Percentiles rank a stretch among this genome's conserved stretches.
Conservation (phyloP, 371 early-diverging fungal genomes). For the Entomophthora muscae region DNA sequence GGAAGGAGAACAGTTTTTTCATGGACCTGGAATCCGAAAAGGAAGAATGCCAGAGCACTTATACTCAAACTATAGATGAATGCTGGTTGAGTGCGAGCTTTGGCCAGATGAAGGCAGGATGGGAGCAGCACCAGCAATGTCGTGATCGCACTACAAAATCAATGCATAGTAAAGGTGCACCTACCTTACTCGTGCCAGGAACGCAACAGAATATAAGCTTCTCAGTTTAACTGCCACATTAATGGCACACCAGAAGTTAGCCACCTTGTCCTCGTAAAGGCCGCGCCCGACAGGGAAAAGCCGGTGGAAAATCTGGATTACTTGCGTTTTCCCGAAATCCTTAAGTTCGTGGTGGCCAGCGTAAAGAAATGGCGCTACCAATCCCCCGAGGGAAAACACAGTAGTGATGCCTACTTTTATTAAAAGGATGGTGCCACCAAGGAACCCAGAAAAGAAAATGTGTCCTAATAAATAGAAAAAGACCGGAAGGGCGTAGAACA, state of each 20-base stretch:
- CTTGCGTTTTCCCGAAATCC: conserved; percentile 14
- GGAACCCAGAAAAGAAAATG: not conserved
- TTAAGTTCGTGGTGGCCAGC: conserved; percentile 11
- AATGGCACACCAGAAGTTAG: conserved; percentile 88
- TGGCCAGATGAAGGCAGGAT: conserved; percentile 33
- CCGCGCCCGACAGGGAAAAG: conserved; percentile 89
- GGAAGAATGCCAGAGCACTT: conserved; percentile 70
- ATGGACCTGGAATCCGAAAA: conserved; percentile 93
- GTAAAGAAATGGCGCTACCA: conserved; percentile 50
- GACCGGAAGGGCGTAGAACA: conserved; percentile 79
- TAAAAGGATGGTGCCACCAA: not conserved
- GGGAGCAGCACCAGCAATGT: conserved; percentile 56
- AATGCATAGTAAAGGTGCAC: not conserved
- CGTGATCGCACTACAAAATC: conserved; percentile 29
- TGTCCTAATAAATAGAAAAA: conserved; percentile 69
- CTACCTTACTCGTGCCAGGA: conserved; percentile 52
- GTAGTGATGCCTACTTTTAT: conserved; percentile 60
- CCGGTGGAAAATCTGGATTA: conserved; percentile 61
- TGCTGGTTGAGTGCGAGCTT: conserved; percentile 24
- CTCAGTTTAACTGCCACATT: conserved; percentile 70
- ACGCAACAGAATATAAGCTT: conserved; percentile 29
- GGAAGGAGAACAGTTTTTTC: conserved; percentile 89
- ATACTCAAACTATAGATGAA: conserved; percentile 50
- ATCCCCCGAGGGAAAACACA: conserved; percentile 35
- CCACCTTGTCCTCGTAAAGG: conserved; percentile 93